Conservation (phyloP, 164 flowering plant genomes). For the Chimonanthus praecox region DNA sequence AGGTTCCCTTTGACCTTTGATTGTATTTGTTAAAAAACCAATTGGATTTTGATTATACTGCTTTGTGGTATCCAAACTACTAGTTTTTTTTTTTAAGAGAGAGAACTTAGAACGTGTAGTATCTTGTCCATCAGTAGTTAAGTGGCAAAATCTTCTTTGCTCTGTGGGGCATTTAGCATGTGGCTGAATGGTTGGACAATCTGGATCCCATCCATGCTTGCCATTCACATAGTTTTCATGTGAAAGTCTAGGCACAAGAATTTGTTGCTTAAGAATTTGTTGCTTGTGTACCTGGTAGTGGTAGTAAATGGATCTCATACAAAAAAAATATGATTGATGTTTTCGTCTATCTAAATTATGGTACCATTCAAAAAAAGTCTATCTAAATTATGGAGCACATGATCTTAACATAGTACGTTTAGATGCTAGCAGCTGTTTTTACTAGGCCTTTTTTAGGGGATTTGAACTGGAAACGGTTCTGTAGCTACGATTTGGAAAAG, state of each 20-base stretch:
- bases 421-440: not conserved
- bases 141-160: not conserved
- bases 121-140: too few relatives aligned
- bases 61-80: too few relatives aligned
- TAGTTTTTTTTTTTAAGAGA: too few relatives aligned
- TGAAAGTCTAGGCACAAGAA: not conserved
- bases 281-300: not conserved
- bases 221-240: not conserved
- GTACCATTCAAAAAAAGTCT: too few relatives aligned
- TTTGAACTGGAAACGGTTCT: conserved; percentile 2
- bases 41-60: not conserved
- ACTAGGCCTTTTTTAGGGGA: not conserved
- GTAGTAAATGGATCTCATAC: not conserved
- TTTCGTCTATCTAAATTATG: not conserved
- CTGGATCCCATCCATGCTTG: not conserved
- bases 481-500: not conserved
- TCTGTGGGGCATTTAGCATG: not conserved
- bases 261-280: not conserved
- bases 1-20: too few relatives aligned
- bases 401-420: not conserved
- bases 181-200: not conserved
- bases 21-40: not conserved
- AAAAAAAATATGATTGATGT: not conserved
- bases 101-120: too few relatives aligned
- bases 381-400: not conserved